phyloP scores from a whole-genome alignment of 352 stramenopile genomes.

The Saprolegnia parasitica region DNA sequence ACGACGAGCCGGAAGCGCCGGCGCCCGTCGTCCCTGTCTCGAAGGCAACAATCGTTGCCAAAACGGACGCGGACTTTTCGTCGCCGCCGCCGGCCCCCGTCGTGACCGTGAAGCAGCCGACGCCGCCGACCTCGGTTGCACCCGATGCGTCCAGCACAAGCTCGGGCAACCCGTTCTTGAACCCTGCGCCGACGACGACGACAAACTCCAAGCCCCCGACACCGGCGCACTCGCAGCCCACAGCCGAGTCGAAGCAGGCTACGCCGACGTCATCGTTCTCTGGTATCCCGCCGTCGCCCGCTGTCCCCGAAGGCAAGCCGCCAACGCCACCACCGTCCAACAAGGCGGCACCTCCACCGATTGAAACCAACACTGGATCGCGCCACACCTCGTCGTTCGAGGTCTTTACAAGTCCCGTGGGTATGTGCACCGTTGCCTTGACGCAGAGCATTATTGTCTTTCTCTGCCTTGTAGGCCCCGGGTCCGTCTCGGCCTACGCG shows the following conservation, averaged over 20 bases:
- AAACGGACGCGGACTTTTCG: constrained; percentile 27
- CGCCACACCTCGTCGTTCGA: constrained; percentile 20
- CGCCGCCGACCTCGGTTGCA: not conserved
- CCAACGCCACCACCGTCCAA: constrained; percentile 4
- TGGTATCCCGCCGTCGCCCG: not conserved
- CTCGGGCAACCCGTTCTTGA: constrained; percentile 6
- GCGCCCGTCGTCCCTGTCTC: constrained; percentile 23
- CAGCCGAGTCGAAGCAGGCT: not conserved
- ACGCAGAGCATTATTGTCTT: not conserved
- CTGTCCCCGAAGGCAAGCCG: not conserved
- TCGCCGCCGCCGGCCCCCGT: constrained; percentile 18
- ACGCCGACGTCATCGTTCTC: constrained; percentile 7
- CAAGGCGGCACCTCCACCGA: not conserved
- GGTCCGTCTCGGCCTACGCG: not conserved
- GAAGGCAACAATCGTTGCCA: constrained; percentile 31
- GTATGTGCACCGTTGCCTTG: not conserved
- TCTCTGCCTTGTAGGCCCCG: not conserved
- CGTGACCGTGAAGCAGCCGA: constrained; percentile 16
- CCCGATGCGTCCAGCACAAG: not conserved
- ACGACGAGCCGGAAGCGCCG: constrained; percentile 38
- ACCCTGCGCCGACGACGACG: not conserved
- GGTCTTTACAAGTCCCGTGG: constrained; percentile 5
- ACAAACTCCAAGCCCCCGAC: constrained; percentile 7
- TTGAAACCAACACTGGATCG: constrained; percentile 6
- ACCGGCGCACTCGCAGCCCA: not conserved